A percentile compares a stretch with the other conserved stretches of the same genome.
Evolutionary conservation across 441 rosid species (phyloP).

Genomic region (Erodium trifolium): DNA sequence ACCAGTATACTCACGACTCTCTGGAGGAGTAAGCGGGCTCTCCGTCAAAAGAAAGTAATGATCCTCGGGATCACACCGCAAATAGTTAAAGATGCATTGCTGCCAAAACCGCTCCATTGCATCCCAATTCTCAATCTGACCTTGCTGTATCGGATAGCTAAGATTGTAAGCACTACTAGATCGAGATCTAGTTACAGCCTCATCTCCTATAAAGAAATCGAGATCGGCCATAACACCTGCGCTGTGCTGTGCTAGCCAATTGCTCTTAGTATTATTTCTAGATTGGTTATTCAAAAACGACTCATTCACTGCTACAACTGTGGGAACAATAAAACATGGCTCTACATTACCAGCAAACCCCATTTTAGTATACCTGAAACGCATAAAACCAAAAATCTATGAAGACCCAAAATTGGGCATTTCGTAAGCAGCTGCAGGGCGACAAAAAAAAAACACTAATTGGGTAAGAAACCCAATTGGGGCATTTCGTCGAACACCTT

Average conservation of each 20-base stretch:
- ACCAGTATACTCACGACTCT: conserved; percentile 89
- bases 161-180: conserved; percentile 69
- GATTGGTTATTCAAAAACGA: conserved; percentile 68
- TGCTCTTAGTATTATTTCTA: conserved; percentile 57
- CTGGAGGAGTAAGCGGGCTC: conserved; percentile 96
- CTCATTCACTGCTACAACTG: conserved; percentile 87
- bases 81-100: conserved; percentile 84
- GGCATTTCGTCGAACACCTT: conserved; percentile 31
- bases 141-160: conserved; percentile 72
- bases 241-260: conserved; percentile 73
- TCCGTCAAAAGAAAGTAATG: conserved; percentile 93
- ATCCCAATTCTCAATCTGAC: conserved; percentile 96
- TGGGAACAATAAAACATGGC: conserved; percentile 89
- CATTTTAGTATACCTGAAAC: conserved; percentile 79
- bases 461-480: background rate
- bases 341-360: conserved; percentile 98
- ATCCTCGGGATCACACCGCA: conserved; percentile 99
- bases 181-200: conserved; percentile 66
- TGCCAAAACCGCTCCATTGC: conserved; percentile 99
- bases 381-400: background rate
- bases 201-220: conserved; percentile 85
- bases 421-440: background rate
- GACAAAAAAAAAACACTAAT: background rate
- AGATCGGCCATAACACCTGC: conserved; percentile 99
- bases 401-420: conserved; percentile 17